phyloP scores from a whole-genome alignment of 75 land plant species.

The Gnetum montanum region DNA sequence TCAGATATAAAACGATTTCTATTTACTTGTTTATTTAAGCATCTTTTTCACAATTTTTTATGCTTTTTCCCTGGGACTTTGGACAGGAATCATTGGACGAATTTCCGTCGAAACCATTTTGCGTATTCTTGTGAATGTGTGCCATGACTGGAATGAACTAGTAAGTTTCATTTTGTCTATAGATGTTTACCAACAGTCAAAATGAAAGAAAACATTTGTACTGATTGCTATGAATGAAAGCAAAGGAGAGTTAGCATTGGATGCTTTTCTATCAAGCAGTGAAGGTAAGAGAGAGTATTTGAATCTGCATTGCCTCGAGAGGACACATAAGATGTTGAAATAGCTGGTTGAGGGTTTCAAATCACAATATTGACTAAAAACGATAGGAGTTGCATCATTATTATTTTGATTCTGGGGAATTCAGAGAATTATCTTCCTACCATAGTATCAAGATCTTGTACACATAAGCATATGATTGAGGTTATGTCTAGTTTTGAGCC shows the following conservation, averaged over 20 bases:
- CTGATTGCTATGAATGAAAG: constrained; percentile 1
- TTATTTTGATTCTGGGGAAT: too few species aligned
- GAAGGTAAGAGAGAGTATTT: constrained; percentile 3
- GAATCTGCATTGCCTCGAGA: neutral
- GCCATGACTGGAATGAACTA: constrained; percentile 63
- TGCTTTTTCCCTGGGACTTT: constrained; percentile 47
- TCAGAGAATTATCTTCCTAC: too few species aligned
- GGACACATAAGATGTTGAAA: too few species aligned
- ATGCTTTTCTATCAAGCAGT: neutral
- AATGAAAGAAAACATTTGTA: neutral
- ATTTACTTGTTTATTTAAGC: neutral
- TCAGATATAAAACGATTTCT: neutral
- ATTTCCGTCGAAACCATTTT: constrained; percentile 29
- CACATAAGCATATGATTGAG: too few species aligned
- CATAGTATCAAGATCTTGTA: too few species aligned
- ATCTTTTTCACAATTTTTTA: neutral
- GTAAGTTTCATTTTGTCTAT: constrained; percentile 24
- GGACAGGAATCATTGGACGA: constrained; percentile 71
- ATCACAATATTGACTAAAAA: too few species aligned
- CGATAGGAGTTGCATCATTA: too few species aligned
- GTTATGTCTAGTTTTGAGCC: too few species aligned
- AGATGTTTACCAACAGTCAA: neutral
- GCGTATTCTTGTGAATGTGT: constrained; percentile 19
- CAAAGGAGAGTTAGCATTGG: neutral
- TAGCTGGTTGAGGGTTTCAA: too few species aligned